Conservation (phyloP, 768 basidiomycete species). For the Russula sp. region DNA sequence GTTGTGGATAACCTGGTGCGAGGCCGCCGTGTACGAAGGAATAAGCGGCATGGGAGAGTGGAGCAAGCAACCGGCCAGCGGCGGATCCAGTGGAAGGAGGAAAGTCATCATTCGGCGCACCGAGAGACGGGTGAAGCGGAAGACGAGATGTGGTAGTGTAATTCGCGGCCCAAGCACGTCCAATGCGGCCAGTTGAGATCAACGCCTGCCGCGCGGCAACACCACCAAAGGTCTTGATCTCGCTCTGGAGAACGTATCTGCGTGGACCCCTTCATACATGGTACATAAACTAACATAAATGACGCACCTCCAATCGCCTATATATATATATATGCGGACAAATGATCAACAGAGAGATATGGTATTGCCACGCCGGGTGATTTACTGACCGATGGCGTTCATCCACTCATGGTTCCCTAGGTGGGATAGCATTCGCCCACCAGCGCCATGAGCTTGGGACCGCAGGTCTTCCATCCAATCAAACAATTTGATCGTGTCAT, state of each 20-base stretch:
- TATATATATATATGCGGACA: slow-evolving; percentile 26
- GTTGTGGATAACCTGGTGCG: slow-evolving; percentile 63
- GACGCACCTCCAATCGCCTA: slow-evolving; percentile 80
- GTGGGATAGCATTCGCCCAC: slow-evolving; percentile 69
- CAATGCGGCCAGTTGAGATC: slow-evolving; percentile 71
- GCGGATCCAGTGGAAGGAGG: slow-evolving; percentile 39
- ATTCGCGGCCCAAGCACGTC: slow-evolving; percentile 77
- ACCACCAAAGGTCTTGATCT: slow-evolving; percentile 78
- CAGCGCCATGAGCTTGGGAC: slow-evolving; percentile 57
- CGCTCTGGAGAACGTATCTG: slow-evolving; percentile 80
- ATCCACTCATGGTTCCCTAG: slow-evolving; percentile 97
- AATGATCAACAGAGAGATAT: slow-evolving; percentile 9
- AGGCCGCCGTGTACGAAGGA: slow-evolving; percentile 95
- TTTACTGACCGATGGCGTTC: slow-evolving; percentile 67
- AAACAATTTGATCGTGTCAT: slow-evolving; percentile 85
- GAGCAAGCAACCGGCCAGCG: slow-evolving; percentile 26
- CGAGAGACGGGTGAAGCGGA: slow-evolving; percentile 67
- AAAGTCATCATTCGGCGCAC: slow-evolving; percentile 55
- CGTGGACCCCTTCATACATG: not conserved
- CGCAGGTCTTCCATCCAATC: slow-evolving; percentile 79
- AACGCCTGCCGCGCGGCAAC: slow-evolving; percentile 65
- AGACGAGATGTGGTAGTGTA: slow-evolving; percentile 79
- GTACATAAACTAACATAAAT: not conserved
- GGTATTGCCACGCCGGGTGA: not conserved
- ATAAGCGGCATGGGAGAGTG: slow-evolving; percentile 70